Evolutionary conservation across 2,329 filamentous ascomycete genomes (phyloP), one percentile per base, ranked within the genome.

Genomic region (Stachybotrys echinatus): DNA sequence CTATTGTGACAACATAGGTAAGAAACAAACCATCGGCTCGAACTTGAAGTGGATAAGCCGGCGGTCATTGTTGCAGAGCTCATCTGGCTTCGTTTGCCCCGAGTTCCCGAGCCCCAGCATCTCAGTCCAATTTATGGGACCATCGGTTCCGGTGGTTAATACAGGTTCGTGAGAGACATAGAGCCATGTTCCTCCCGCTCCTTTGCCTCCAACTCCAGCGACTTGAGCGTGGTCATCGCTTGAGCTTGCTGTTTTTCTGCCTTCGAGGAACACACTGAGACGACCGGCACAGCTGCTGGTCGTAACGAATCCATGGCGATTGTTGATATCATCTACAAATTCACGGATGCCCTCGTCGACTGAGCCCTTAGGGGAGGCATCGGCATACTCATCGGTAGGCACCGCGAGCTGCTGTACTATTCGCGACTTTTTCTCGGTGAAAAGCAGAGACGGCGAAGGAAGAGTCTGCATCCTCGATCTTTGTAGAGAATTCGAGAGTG

Each of bases 211-310:
- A 1, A 86, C 78, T 4, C 83, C 82, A 8, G 84, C 85, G 34
- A 74, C 60, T 44, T 56, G 48, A 5, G 49, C 53, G 38, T 56
- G 60, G 17, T 59, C 53, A 7, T 51, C 56, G 8, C 53, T 55
- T 5, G 48, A 49, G 4, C 53, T 55, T 14, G 46, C 48, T 21
- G 56, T 55, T 58, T 82, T 87, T 42, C 72, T 73, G 1, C 92
- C 92, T 70, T 96, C 92, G 1, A 95, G 74, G 62, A 95, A 97
- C 4, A 96, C 88, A 55, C 88, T 92, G 44, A 95, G 81, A 48
- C 92, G 77, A 1, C 92, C 92, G 2, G 90, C 88, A 65, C 92
- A 97, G 67, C 91, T 96, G 69, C 91, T 96, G 3, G 92, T 96
- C 2, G 92, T 96, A 31, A 95, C 90, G 39, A 92, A 80, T 2